Conservation (phyloP, 2,329 filamentous ascomycete species). For the Colletotrichum sp. region DNA sequence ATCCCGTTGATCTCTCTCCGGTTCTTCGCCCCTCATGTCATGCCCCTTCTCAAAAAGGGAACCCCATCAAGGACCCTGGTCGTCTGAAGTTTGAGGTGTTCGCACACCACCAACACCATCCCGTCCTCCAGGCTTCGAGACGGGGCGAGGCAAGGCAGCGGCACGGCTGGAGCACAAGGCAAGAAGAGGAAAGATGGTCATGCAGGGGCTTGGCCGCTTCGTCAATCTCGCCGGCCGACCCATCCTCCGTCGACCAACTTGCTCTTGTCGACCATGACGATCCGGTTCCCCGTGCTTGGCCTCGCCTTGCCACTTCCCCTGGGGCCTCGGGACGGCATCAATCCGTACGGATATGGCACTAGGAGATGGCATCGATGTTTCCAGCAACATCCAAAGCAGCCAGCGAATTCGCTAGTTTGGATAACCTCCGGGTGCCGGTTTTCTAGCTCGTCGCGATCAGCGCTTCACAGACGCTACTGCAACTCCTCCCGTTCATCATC, state of each 20-base stretch:
- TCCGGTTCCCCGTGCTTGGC: conserved; percentile 5
- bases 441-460: background rate
- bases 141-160: background rate
- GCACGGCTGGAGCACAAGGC: background rate
- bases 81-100: background rate
- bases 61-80: background rate
- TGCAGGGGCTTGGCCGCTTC: background rate
- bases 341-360: background rate
- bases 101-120: background rate
- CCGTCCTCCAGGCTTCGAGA: background rate
- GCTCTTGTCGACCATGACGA: background rate
- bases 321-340: background rate
- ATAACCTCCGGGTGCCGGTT: background rate
- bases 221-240: conserved; percentile 3
- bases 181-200: background rate
- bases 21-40: background rate
- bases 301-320: background rate
- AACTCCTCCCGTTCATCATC: background rate
- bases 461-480: background rate
- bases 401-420: background rate
- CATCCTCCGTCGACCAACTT: background rate
- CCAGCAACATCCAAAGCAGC: background rate
- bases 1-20: background rate
- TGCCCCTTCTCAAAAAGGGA: background rate
- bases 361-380: background rate